phyloP scores from a whole-genome alignment of 495 filamentous ascomycete species.

The Neurospora sp. region DNA sequence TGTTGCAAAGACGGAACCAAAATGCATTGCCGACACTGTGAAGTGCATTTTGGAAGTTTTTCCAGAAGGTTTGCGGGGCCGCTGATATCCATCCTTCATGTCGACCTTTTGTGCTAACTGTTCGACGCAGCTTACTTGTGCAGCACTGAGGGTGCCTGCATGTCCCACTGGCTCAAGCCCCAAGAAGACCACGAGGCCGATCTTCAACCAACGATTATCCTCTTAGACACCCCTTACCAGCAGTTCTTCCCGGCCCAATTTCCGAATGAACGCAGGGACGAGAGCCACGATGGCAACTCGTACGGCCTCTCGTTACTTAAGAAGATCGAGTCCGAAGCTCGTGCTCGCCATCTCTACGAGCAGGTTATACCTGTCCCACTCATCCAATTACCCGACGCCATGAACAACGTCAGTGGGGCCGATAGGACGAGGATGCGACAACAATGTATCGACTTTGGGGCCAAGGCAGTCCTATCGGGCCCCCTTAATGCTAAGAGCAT shows the following conservation, averaged over 20 bases:
- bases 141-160: constrained; percentile 57
- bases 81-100: background rate
- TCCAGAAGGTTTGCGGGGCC: constrained; percentile 31
- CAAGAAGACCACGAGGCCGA: constrained; percentile 51
- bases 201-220: constrained; percentile 61
- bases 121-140: constrained; percentile 57
- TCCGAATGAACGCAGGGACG: constrained; percentile 20
- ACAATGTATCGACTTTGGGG: constrained; percentile 72
- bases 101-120: constrained; percentile 14
- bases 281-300: constrained; percentile 40
- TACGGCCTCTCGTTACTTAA: constrained; percentile 61
- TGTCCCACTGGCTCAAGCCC: constrained; percentile 56
- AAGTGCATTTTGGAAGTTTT: constrained; percentile 37
- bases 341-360: constrained; percentile 59
- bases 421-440: constrained; percentile 39
- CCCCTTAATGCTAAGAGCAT: constrained; percentile 62
- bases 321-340: constrained; percentile 58
- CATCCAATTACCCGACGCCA: constrained; percentile 31
- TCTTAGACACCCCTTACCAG: constrained; percentile 58
- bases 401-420: constrained; percentile 25
- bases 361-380: constrained; percentile 66
- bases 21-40: constrained; percentile 35
- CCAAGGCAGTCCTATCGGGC: constrained; percentile 70
- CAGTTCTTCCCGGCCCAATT: constrained; percentile 32
- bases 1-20: constrained; percentile 16